Base-by-base conservation (phyloP, 306 rosid genomes). In the Oemleria cerasiformis region DNA sequence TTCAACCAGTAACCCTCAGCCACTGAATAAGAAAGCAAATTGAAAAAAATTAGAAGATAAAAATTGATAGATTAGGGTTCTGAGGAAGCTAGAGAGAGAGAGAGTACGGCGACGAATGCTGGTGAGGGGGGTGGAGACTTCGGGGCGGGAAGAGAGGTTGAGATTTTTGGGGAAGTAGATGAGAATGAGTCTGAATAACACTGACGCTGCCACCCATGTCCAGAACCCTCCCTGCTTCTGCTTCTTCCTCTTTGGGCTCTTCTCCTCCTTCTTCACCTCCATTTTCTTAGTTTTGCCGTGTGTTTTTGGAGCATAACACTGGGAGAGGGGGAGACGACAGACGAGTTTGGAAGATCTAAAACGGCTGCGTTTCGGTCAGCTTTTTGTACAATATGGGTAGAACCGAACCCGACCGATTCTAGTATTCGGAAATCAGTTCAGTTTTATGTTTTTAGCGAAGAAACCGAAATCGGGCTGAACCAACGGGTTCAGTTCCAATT, bases 1-100 rank as follows among this genome's bases (percentile, higher is more conserved):
- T 84, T 92, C 86, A 92, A 70, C 97, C 96, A 92, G 82, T 88
- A 88, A 65, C 97, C 98, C 84, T 92, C 97, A 2, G 98, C 92
- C 70, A 92, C 98, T 92, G 84, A 68, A 19, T 56, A 71, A 62
- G 7, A 41, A 3, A 8, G 55, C 10, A 15, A 30, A 36, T 63
- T 7, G 4, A 20, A 68, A 9, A 48, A 76, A 58, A n/a, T 38
- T 36, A 7, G 47, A 25, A 50, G 17, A 9, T 54, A 34, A 69
- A 65, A 49, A 5, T 19, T 43, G 40, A 30, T 64, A 13, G 43
- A 0, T 30, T 48, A 59, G 57, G 30, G 30, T 61, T 44, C 38
- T 6, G 65, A 61, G 34, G 38, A n/a, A 25, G 9, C 48, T 65
- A 58, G 54, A 42, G 70, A 71, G 39, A 60, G 53, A 47, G 13